Conservation (phyloP, 305 asterid species). For the Plantago lanceolata region DNA sequence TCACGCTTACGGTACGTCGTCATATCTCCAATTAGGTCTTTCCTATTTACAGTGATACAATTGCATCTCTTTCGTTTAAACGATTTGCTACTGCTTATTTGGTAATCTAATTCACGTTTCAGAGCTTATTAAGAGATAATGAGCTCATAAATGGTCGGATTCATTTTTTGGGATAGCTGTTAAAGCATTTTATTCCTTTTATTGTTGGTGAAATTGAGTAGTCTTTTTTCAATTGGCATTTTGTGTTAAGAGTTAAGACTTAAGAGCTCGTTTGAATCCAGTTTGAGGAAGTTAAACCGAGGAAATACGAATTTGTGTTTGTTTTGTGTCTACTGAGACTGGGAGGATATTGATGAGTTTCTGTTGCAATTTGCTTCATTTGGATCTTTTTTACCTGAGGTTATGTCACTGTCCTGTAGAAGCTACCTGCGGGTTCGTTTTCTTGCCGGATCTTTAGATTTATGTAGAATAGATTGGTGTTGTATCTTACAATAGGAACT, state of each 20-base stretch:
- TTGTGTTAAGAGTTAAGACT: too few relatives aligned
- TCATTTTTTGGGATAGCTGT: too few relatives aligned
- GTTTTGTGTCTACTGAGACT: background rate
- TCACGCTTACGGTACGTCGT: slow-evolving; percentile 34
- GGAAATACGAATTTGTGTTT: background rate
- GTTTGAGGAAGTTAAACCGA: background rate
- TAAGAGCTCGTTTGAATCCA: background rate
- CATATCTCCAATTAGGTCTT: background rate
- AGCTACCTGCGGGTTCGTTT: background rate
- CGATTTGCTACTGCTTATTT: background rate
- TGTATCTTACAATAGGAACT: too few relatives aligned
- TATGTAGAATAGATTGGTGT: too few relatives aligned
- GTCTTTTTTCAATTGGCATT: background rate
- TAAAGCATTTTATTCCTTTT: too few relatives aligned
- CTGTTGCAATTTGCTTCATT: background rate
- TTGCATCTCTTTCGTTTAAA: background rate
- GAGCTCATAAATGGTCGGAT: too few relatives aligned
- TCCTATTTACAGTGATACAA: background rate
- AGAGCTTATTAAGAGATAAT: too few relatives aligned
- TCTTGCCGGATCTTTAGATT: background rate
- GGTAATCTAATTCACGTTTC: background rate
- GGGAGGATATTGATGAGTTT: background rate
- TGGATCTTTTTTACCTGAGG: background rate
- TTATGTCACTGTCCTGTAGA: background rate
- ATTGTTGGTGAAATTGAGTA: too few relatives aligned